phyloP scores from a whole-genome alignment of 1,139 yeast species.

The Candida sp. region DNA sequence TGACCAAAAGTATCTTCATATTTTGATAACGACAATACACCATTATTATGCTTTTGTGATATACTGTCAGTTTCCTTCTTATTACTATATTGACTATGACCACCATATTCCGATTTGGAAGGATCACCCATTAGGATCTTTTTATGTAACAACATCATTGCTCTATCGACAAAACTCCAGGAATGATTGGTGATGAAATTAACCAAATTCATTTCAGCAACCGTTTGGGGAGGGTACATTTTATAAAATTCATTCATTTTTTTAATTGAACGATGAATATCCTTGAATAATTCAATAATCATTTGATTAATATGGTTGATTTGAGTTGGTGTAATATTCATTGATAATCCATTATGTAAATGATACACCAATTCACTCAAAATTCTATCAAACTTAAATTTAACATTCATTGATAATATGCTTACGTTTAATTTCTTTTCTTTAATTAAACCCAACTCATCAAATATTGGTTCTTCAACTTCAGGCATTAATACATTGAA shows the following conservation, averaged over 20 bases:
- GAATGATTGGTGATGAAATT: constrained; percentile 48
- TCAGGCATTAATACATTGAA: constrained; percentile 56
- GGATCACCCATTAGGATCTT: constrained; percentile 40
- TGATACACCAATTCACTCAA: constrained; percentile 50
- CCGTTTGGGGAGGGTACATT: constrained; percentile 24
- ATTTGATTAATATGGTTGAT: constrained; percentile 43
- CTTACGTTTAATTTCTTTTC: constrained; percentile 32
- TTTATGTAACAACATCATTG: constrained; percentile 52
- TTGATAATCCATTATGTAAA: constrained; percentile 36
- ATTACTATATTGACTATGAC: constrained; percentile 10
- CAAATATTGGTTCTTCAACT: constrained; percentile 38
- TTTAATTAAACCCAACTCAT: constrained; percentile 17
- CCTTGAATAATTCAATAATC: constrained; percentile 47
- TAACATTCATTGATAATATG: constrained; percentile 46
- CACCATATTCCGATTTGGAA: constrained; percentile 10
- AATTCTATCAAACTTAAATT: constrained; percentile 49
- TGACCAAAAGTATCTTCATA: constrained; percentile 43
- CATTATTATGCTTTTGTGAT: constrained; percentile 12
- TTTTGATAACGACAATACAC: constrained; percentile 29
- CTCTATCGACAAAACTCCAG: constrained; percentile 56
- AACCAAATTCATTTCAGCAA: constrained; percentile 43
- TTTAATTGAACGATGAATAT: constrained; percentile 44
- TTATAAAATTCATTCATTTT: constrained; percentile 23
- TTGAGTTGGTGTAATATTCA: constrained; percentile 33
- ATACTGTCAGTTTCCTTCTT: constrained; percentile 8